phyloP scores from a whole-genome alignment of 106 monocot genomes.

The Apostasia shenzhenica region DNA sequence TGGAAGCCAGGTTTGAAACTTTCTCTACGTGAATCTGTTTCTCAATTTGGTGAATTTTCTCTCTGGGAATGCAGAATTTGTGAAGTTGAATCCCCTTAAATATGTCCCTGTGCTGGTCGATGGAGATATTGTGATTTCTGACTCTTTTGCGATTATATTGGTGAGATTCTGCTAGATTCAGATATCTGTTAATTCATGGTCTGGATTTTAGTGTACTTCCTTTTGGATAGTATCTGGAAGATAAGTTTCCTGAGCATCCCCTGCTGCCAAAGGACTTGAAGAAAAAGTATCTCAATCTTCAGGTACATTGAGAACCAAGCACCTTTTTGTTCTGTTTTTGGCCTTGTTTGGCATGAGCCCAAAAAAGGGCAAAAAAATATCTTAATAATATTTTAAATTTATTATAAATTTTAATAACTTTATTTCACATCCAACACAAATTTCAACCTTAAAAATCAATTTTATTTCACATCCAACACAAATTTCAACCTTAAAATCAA shows the following conservation, averaged over 20 bases:
- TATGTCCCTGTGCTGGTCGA: slow-evolving; percentile 39
- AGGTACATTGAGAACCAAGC: slow-evolving; percentile 21
- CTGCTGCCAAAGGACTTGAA: slow-evolving; percentile 42
- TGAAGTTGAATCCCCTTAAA: slow-evolving; percentile 42
- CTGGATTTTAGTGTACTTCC: background rate
- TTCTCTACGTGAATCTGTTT: background rate
- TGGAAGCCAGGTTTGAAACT: slow-evolving; percentile 36
- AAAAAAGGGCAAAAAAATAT: too few species aligned
- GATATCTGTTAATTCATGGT: background rate
- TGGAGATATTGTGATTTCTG: slow-evolving; percentile 30
- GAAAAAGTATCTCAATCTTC: slow-evolving; percentile 42
- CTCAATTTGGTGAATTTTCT: background rate
- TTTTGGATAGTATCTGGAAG: slow-evolving; percentile 43
- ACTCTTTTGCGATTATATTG: slow-evolving; percentile 39
- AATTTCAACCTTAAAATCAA: too few species aligned
- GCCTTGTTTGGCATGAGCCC: too few species aligned
- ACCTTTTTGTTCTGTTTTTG: too few species aligned
- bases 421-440: too few species aligned
- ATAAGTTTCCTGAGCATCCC: slow-evolving; percentile 40
- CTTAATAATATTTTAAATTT: too few species aligned
- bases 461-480: too few species aligned
- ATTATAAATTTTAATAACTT: too few species aligned
- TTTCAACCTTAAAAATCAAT: too few species aligned
- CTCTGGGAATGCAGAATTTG: slow-evolving; percentile 23
- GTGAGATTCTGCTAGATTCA: slow-evolving; percentile 7